Conservation (phyloP, 2,329 filamentous ascomycete genomes). For the Penicillium sclerotigenum region DNA sequence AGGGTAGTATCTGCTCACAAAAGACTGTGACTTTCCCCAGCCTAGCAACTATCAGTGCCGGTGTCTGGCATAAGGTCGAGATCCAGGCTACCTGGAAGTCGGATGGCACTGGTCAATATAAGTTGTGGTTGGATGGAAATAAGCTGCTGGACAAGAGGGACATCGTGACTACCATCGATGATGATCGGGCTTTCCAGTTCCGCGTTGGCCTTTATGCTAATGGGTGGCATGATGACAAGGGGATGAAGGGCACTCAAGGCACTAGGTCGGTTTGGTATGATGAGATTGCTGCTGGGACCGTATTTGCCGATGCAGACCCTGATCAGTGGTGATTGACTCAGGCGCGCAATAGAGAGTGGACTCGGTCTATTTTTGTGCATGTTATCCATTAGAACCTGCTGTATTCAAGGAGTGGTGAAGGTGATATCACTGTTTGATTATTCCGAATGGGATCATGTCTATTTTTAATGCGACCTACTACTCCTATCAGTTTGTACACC, state of each 20-base stretch:
- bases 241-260: conserved; percentile 41
- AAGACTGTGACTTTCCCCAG: conserved; percentile 32
- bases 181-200: conserved; percentile 47
- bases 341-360: background rate
- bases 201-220: conserved; percentile 51
- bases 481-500: too few species aligned
- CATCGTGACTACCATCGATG: conserved; percentile 47
- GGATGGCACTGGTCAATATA: conserved; percentile 46
- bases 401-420: background rate
- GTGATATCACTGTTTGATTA: background rate
- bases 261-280: conserved; percentile 52
- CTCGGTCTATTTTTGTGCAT: background rate
- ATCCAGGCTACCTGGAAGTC: conserved; percentile 49
- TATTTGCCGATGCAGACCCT: conserved; percentile 42
- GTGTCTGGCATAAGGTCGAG: conserved; percentile 48
- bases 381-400: background rate
- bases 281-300: conserved; percentile 47
- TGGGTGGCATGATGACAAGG: conserved; percentile 47
- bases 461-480: too few species aligned
- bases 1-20: conserved; percentile 40
- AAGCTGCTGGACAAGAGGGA: conserved; percentile 44
- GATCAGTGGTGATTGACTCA: background rate
- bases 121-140: conserved; percentile 49
- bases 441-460: background rate
- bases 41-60: conserved; percentile 41